Base-by-base conservation (phyloP, 2,329 filamentous ascomycete genomes). In the Cadophora sp. region DNA sequence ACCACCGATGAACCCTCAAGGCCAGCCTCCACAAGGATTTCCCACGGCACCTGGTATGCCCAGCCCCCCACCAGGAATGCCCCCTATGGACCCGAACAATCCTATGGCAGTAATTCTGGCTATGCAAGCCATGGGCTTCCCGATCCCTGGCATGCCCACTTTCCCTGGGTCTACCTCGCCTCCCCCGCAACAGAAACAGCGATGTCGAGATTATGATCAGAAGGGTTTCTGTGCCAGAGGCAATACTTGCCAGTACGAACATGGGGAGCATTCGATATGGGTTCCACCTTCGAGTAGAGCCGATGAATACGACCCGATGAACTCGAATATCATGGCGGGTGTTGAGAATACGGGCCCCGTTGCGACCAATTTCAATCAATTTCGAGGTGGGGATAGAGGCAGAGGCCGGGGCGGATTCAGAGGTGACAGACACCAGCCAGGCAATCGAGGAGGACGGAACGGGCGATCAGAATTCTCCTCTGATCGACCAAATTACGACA, bases 201-300 rank as follows among this genome's bases (percentile, higher is more conserved):
- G 87, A 67, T 94, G 92, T 75, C 83, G 86, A 67, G 89, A 93
- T 77, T 93, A 91, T 73, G 90, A 93, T 67, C 86, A 81, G 1
- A 92, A 92, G 73, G 92, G 92, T 0, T 92, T 86, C 74, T 94
- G 92, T 76, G 84, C 88, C 6, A 82, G 88, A 48, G 91, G 91
- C 3, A 87, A 83, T 73, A 85, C 84, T 26, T 94, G 92, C 79
- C 85, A 83, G 48, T 93, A 87, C 73, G 88, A 93, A 73, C 92
- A 95, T 76, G 88, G 86, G 9, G 83, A 84, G 62, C 84, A 88
- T 69, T 81, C 83, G 14, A 80, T 84, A 50, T 79, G 76, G 68
- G 76, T 79, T 34, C 78, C 79, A 40, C 74, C 74, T 37, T 69
- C 64, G 50, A 68, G 70, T 19, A 66, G 69, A 62, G 46, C 59